Evolutionary conservation across 179 eudicot genomes (phyloP).

Genomic region (Actinidia chinensis): DNA sequence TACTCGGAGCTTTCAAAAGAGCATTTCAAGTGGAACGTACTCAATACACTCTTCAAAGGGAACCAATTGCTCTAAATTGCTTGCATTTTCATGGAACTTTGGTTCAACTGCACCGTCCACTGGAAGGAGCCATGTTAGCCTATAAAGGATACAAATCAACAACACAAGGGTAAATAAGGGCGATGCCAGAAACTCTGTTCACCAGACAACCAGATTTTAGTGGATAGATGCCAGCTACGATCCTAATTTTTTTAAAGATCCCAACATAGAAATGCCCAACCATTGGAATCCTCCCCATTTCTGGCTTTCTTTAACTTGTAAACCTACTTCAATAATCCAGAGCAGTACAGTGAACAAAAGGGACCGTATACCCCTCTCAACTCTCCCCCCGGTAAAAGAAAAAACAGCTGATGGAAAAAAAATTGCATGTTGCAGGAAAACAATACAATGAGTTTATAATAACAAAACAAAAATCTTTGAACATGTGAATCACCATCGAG

Average conservation of each 20-base stretch:
- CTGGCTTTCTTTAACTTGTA: neutral
- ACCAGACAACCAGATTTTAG: neutral
- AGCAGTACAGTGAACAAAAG: neutral
- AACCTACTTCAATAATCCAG: neutral
- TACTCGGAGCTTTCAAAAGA: constrained; percentile 87
- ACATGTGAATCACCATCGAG: neutral
- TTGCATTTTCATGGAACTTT: constrained; percentile 90
- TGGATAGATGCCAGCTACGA: neutral
- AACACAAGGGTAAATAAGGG: neutral
- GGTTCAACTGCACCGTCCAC: constrained; percentile 97
- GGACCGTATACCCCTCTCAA: no score
- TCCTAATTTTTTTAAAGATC: neutral
- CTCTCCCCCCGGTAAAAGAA: neutral
- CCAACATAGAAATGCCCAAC: neutral
- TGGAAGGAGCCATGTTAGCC: constrained; percentile 34
- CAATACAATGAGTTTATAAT: no score
- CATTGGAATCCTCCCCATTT: neutral
- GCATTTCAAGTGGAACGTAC: constrained; percentile 54
- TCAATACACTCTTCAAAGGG: constrained; percentile 94
- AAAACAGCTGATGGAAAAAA: neutral
- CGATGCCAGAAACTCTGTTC: neutral
- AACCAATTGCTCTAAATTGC: constrained; percentile 80
- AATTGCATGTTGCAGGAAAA: neutral
- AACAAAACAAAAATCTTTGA: neutral
- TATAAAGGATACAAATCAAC: constrained; percentile 11